Base-by-base conservation (phyloP, 768 basidiomycete species). In the Strobilomyces confusus region DNA sequence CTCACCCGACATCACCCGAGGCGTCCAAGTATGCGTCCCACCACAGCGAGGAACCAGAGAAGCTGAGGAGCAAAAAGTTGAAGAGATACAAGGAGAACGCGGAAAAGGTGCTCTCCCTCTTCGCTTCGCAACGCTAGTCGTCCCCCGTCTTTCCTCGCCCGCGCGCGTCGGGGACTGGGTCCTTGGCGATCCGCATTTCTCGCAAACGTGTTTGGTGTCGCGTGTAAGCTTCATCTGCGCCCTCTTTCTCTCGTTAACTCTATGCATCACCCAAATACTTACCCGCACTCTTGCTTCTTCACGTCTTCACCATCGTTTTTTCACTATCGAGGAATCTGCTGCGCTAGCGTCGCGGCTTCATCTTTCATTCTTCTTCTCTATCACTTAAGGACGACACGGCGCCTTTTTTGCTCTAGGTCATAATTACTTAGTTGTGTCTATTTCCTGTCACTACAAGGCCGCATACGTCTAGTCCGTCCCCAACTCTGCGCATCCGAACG, bases 11-110 rank as follows among this genome's bases (percentile, higher is more conserved):
- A 52, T 65, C 44, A 13, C 72, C 66, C 12, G 67, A 71, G 67
- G 73, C 63, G 5, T 55, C 63, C 49, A 72, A 69, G 49, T 53
- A 60, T 22, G 25, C 51, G 5, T 60, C 71, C 17, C 63, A 72
- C 25, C 64, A 64, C 9, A 54, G 53, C 5, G 77, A 78, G 47
- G 74, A 80, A 52, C 73, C 77, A n/a, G 79, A 84, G 62, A 84
- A 81, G 65, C 74, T 74, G 56, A 85, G 80, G 80, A 83, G 69
- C 63, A 89, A 81, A 75, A 91, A 87, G 70, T 68, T 89, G 69
- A 88, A 86, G 77, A 90, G 85, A 73, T 89, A 89, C 75, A 92
- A 91, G 73, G 85, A 90, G 65, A 87, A 85, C 56, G 89, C 90
- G 3, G 89, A 91, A 75, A 92, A 92, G 59, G 80, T 92, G 51